Percentiles rank a stretch among this genome's conserved stretches.
Conservation (phyloP, 1,139 yeast species). For the Candida sanyaensis region DNA sequence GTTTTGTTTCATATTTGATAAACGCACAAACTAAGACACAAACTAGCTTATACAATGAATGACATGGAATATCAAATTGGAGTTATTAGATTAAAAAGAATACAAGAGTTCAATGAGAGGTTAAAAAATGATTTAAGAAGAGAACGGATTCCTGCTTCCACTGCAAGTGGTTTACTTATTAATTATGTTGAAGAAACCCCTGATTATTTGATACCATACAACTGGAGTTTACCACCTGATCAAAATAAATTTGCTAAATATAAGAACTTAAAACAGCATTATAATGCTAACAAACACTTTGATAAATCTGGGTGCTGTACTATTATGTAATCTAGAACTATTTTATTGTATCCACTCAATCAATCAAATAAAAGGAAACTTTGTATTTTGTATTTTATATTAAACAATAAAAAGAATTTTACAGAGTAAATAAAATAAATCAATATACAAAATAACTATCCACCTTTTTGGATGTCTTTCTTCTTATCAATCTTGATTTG, state of each 20-base stretch:
- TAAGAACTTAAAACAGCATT: conserved; percentile 19
- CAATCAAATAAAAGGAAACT: background rate
- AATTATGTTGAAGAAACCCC: conserved; percentile 49
- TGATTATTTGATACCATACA: conserved; percentile 53
- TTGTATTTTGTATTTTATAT: background rate
- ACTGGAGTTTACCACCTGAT: conserved; percentile 53
- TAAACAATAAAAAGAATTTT: background rate
- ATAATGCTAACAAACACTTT: conserved; percentile 3
- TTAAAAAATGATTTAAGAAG: conserved; percentile 55
- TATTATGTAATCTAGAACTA: conserved; percentile 27
- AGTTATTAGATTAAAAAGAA: conserved; percentile 60
- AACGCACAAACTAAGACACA: conserved; percentile 1
- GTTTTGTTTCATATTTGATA: background rate
- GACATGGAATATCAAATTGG: conserved; percentile 33
- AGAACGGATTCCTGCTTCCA: conserved; percentile 69
- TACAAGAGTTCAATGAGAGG: conserved; percentile 59
- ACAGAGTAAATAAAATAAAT: background rate
- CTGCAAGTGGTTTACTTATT: conserved; percentile 54
- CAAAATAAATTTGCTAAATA: conserved; percentile 45
- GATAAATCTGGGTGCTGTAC: conserved; percentile 43
- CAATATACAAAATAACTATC: conserved; percentile 16
- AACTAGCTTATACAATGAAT: conserved; percentile 10
- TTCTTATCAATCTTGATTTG: conserved; percentile 45
- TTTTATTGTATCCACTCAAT: background rate
- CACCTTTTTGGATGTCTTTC: conserved; percentile 44